A percentile compares a stretch with the other conserved stretches of the same genome.
Conservation (phyloP, 1,284 basidiomycete species). For the Cerioporus squamosus region DNA sequence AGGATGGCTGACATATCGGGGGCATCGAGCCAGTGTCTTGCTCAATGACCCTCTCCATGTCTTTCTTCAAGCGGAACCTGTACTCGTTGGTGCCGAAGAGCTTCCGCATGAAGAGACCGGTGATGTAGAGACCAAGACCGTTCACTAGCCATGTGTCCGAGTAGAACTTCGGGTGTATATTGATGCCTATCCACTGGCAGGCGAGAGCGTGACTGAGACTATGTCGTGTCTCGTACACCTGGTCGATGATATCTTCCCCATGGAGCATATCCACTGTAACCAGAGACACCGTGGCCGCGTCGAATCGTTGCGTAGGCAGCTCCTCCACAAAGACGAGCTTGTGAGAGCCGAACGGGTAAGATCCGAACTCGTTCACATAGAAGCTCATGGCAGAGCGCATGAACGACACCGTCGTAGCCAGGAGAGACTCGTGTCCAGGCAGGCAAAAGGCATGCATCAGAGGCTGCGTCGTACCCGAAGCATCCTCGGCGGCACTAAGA, state of each 20-base stretch:
- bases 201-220: constrained; percentile 88
- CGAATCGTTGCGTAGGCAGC: constrained; percentile 78
- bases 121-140: constrained; percentile 91
- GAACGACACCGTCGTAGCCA: constrained; percentile 73
- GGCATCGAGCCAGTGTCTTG: constrained; percentile 91
- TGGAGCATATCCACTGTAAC: constrained; percentile 86
- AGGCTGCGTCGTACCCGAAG: constrained; percentile 75
- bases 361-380: constrained; percentile 91
- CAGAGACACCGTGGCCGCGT: constrained; percentile 85
- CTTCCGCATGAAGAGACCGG: constrained; percentile 86
- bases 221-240: constrained; percentile 91
- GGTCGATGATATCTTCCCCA: constrained; percentile 90
- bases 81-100: constrained; percentile 98
- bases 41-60: constrained; percentile 92
- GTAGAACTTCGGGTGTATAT: constrained; percentile 94
- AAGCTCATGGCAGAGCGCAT: constrained; percentile 91
- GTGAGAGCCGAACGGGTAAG: constrained; percentile 95
- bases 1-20: constrained; percentile 92
- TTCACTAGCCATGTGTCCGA: constrained; percentile 97
- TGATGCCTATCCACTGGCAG: constrained; percentile 97
- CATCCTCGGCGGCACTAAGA: constrained; percentile 57
- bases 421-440: constrained; percentile 81
- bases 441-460: constrained; percentile 93
- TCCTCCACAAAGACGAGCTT: constrained; percentile 97
- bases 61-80: constrained; percentile 93